Evolutionary conservation across 495 filamentous ascomycete species (phyloP).

Genomic region (Aspergillus conjunctus): DNA sequence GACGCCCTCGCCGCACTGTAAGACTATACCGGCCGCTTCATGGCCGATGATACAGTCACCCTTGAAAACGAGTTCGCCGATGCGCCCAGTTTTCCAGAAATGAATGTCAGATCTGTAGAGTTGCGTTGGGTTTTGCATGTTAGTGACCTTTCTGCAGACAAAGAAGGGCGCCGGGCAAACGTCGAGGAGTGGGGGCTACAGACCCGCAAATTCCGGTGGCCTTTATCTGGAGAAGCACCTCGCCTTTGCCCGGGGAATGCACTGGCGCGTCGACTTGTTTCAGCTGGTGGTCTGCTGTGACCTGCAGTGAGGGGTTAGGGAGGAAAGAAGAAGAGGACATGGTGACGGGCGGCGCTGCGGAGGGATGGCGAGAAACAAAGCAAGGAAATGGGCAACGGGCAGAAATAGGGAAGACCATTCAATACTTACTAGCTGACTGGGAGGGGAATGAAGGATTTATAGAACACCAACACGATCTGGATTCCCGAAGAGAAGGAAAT

Average conservation of each 20-base stretch:
- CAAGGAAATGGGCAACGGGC: not conserved
- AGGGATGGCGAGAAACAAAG: not conserved
- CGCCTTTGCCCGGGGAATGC: conserved; percentile 45
- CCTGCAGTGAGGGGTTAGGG: conserved; percentile 58
- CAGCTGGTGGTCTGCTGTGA: conserved; percentile 56
- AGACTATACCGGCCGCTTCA: conserved; percentile 70
- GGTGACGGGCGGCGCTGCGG: conserved; percentile 14
- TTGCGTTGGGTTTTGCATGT: too few species aligned
- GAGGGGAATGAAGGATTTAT: not conserved
- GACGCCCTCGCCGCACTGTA: conserved; percentile 58
- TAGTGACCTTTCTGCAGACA: too few species aligned
- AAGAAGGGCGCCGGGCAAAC: too few species aligned
- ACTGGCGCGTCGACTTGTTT: conserved; percentile 55
- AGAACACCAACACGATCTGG: not conserved
- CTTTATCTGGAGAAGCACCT: conserved; percentile 55
- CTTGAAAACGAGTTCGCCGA: conserved; percentile 69
- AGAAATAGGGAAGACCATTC: not conserved
- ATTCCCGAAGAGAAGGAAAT: not conserved
- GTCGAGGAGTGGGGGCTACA: not conserved
- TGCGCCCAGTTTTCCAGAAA: conserved; percentile 78
- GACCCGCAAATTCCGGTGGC: conserved; percentile 52
- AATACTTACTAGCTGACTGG: not conserved
- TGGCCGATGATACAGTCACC: conserved; percentile 76
- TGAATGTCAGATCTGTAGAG: conserved; percentile 63
- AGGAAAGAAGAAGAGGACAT: conserved; percentile 21